phyloP scores from a whole-genome alignment of 331 rosid species.

The Quercus phellos region DNA sequence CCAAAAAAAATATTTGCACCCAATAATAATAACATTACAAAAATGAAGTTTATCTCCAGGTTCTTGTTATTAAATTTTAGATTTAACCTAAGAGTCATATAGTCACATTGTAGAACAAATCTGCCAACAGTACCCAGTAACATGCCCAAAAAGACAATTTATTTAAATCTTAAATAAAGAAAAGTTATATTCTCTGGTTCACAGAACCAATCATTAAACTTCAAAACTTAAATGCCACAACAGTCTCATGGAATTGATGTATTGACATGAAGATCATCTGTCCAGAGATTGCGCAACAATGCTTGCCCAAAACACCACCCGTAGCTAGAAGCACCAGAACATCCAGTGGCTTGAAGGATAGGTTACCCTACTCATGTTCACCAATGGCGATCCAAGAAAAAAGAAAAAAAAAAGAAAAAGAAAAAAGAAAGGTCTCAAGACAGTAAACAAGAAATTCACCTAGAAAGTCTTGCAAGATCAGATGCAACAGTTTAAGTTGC shows the following conservation, averaged over 20 bases:
- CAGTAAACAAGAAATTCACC: no score
- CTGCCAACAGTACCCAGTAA: not conserved
- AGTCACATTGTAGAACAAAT: not conserved
- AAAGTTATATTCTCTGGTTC: not conserved
- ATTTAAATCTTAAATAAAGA: not conserved
- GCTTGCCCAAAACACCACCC: not conserved
- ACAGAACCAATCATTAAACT: not conserved
- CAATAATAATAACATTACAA: not conserved
- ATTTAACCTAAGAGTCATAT: not conserved
- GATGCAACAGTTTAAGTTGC: no score
- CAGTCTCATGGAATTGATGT: not conserved
- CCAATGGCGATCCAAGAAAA: no score
- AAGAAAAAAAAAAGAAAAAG: no score
- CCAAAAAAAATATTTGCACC: not conserved
- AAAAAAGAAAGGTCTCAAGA: no score
- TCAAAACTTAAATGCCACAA: not conserved
- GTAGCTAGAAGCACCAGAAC: not conserved
- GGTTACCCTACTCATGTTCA: not conserved
- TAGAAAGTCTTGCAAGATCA: no score
- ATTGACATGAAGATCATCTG: not conserved
- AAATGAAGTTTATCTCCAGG: not conserved
- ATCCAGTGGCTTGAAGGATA: not conserved
- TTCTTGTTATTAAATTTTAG: not conserved
- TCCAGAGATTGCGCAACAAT: not conserved
- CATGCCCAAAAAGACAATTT: not conserved